Base-by-base conservation (phyloP, 768 basidiomycete species). In the Leccinellum albellum region DNA sequence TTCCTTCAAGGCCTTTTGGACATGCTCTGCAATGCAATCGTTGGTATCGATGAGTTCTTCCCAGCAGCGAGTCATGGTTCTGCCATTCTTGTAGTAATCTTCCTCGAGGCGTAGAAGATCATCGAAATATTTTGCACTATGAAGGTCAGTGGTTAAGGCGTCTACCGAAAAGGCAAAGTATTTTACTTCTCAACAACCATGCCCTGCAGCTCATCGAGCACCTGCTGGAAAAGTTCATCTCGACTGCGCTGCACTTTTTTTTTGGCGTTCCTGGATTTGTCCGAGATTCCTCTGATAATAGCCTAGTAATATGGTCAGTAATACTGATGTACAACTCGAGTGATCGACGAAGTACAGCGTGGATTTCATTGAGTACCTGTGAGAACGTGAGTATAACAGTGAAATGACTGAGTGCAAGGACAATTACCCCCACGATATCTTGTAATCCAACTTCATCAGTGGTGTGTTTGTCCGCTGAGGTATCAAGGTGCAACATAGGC, bases 101-200 rank as follows among this genome's bases (percentile, higher is more conserved):
- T 77, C 75, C 62, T 86, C 82, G 17, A 86, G 75, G 53, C 78
- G 76, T 29, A 87, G 77, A 29, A 88, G 67, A 14, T 59, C 67
- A 62, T 86, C 82, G 67, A 81, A 85, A 61, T 82, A 77, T 20
- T 61, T 67, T 42, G 75, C 74, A 53, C 86, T 88, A 57, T 3
- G 21, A 52, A 40, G 28, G 9, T 51, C 44, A 20, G 9, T 47
- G 55, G 40, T 61, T 54, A 59, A 42, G 17, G 47, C 12, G 52
- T 51, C 31, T 37, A n/a, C 14, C 32, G 46, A 54, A 50, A 29
- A 44, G 45, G 20, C 33, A 4, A 13, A 46, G 44, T 3, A 13
- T 40, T 55, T 53, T 50, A 72, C 70, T 70, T 70, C 49, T 70
- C 62, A 29, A 55, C 33, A 15, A 56, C 74, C 73, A 85, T 80